Evolutionary conservation across 129 eudicot genomes (phyloP), one percentile per base, ranked within the genome.

Genomic region (Ambrosia artemisiifolia): DNA sequence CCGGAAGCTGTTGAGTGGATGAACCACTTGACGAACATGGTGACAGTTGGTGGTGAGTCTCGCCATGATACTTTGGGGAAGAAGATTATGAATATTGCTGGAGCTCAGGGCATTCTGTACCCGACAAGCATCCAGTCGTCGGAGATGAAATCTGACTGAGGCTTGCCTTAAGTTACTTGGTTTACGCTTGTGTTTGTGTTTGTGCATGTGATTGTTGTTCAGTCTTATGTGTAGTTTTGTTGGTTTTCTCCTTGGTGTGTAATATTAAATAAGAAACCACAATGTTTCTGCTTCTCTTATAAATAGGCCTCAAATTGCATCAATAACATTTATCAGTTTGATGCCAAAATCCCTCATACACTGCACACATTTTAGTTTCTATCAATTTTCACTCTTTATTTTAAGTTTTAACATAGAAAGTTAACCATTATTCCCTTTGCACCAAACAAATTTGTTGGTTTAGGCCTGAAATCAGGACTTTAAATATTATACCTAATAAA

Each of bases 1-100:
- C 95, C 95, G 11, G 95, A 88, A 74, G 73, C 82, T 11, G 44
- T 88, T 0, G 91, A 88, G 62, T 83, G 91, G 91, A 54, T 57
- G 19, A 71, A 50, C 80, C 75, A 78, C 3, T 28, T 81, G 65
- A 34, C 76, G 72, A 72, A 17, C 24, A 75, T 88, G 32, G 66
- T 79, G 36, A 73, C 64, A 11, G 40, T 59, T 46, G 73, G 74
- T 3, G 80, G 83, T 1, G 80, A 75, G 18, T 50, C 80, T 6
- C 67, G 35, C 11, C 54, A 46, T 20, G 78, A 79, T 42, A 73
- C 66, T 63, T 68, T 62, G 1, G 83, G 83, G 34, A 80, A 80
- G 80, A 80, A 68, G 72, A 54, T 80, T 47, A 18, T 80, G 72
- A 76, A 80, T 33, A 49, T 73, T 11, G 9, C 73, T 0, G 84